Conservation (phyloP, 768 basidiomycete species). For the Leccinum olivaceopallidum region DNA sequence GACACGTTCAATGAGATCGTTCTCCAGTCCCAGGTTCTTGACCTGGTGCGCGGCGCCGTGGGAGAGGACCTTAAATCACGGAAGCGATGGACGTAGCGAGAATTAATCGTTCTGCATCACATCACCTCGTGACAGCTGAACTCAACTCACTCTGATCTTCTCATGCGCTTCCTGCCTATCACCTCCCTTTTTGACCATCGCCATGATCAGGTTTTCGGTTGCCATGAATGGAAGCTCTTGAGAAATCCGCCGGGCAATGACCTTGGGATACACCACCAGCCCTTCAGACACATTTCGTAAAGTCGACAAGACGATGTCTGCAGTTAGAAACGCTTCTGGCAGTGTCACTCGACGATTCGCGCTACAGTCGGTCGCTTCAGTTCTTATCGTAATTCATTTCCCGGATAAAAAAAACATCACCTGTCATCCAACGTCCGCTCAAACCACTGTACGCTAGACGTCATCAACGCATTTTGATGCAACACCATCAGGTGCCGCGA, state of each 20-base stretch:
- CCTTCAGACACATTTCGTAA: slow-evolving; percentile 97
- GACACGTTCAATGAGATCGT: slow-evolving; percentile 92
- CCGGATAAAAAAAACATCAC: slow-evolving; percentile 36
- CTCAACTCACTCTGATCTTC: slow-evolving; percentile 74
- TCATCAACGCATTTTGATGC: slow-evolving; percentile 96
- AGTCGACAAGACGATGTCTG: slow-evolving; percentile 94
- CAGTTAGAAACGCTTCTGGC: slow-evolving; percentile 95
- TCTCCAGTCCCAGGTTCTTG: slow-evolving; percentile 91
- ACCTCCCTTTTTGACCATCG: slow-evolving; percentile 91
- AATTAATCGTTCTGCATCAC: slow-evolving; percentile 12
- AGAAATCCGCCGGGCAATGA: slow-evolving; percentile 87
- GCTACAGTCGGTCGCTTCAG: slow-evolving; percentile 40
- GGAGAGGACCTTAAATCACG: slow-evolving; percentile 66
- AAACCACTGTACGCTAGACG: slow-evolving; percentile 94
- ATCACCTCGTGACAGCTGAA: slow-evolving; percentile 14
- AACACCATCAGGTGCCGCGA: slow-evolving; percentile 95
- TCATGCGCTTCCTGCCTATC: slow-evolving; percentile 98
- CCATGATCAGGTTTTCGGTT: slow-evolving; percentile 99
- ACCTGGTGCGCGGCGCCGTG: slow-evolving; percentile 95
- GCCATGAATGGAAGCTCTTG: slow-evolving; percentile 99
- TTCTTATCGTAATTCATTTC: slow-evolving; percentile 1
- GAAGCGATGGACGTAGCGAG: slow-evolving; percentile 9
- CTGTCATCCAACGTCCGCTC: slow-evolving; percentile 97
- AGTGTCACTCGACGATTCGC: slow-evolving; percentile 96
- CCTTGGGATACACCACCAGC: slow-evolving; percentile 97